Conservation (phyloP, 768 basidiomycete genomes). For the Lactarius evosmus region DNA sequence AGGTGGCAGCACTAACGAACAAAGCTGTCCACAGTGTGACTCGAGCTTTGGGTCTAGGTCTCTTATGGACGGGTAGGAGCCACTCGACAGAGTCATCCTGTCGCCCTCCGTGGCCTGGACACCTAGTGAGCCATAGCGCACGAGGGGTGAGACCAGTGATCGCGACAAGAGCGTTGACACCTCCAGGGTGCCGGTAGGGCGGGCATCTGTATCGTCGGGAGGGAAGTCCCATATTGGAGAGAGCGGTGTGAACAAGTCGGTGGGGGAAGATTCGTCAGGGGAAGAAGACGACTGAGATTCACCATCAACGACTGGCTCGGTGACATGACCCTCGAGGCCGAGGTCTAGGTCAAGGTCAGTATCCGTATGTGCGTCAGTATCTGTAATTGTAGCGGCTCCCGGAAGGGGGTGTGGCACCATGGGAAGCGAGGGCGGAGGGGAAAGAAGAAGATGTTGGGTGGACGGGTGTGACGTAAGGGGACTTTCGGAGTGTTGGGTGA, state of each 20-base stretch:
- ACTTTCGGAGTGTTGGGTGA: neutral
- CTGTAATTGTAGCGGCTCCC: conserved; percentile 6
- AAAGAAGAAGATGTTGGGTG: conserved; percentile 20
- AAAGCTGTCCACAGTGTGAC: conserved; percentile 12
- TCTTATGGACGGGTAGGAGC: neutral
- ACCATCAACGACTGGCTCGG: neutral
- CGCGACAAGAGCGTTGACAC: conserved; percentile 21
- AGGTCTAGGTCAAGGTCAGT: conserved; percentile 3
- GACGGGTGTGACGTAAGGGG: conserved; percentile 23
- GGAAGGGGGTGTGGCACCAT: conserved; percentile 25
- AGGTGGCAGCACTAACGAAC: conserved; percentile 10
- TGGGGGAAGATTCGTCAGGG: conserved; percentile 10
- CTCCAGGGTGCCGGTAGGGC: conserved; percentile 15
- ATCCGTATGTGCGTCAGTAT: conserved; percentile 5
- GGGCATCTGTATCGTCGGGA: conserved; percentile 11
- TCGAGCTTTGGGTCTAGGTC: conserved; percentile 11
- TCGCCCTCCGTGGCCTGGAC: conserved; percentile 19
- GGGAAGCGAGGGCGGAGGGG: conserved; percentile 27
- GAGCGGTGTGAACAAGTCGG: conserved; percentile 22
- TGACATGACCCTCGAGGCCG: neutral
- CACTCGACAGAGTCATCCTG: conserved; percentile 5
- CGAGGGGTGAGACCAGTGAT: conserved; percentile 14
- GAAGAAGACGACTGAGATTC: conserved; percentile 15
- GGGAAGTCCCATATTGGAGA: conserved; percentile 20
- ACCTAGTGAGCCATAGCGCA: conserved; percentile 1